These are phyloP conservation scores for Singerocomus inundabilis DNA, from an alignment of 1,284 basidiomycete species.

Conservation along the genomic window DNA sequence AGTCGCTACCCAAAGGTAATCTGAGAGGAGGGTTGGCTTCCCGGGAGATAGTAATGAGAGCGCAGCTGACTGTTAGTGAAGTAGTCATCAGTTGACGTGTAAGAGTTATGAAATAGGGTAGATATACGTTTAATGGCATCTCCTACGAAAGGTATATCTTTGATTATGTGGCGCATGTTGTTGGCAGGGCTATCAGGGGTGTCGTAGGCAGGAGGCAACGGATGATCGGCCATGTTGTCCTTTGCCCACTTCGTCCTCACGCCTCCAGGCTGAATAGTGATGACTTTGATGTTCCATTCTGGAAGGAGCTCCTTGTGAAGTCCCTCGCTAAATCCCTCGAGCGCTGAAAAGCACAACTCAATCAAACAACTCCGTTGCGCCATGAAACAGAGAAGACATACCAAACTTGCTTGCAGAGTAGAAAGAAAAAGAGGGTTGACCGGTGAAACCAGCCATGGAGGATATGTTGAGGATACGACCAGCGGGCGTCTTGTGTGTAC, in stretches of 20 bases:
- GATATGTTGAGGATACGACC: constrained; percentile 28
- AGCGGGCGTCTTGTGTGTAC: constrained; percentile 17
- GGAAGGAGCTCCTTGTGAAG: constrained; percentile 22
- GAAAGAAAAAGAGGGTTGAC: constrained; percentile 17
- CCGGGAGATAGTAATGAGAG: constrained; percentile 18
- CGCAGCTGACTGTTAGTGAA: constrained; percentile 15
- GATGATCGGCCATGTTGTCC: constrained; percentile 17
- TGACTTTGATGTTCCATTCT: constrained; percentile 27
- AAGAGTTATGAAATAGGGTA: no score
- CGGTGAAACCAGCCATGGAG: constrained; percentile 20
- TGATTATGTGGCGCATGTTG: constrained; percentile 15
- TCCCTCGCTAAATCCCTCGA: constrained; percentile 25
- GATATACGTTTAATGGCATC: constrained; percentile 18
- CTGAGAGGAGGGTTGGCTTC: constrained; percentile 24
- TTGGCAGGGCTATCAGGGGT: constrained; percentile 17
- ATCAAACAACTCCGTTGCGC: no score
- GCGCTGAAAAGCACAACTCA: constrained; percentile 8
- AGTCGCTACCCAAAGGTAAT: constrained; percentile 20
- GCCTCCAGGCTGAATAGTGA: constrained; percentile 23
- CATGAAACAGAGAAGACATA: background rate
- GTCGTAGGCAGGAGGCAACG: constrained; percentile 17
- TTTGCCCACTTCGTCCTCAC: constrained; percentile 27
- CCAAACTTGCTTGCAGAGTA: constrained; percentile 28
- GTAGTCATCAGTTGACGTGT: background rate
- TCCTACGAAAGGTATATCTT: background rate